Percentiles rank a stretch among this genome's conserved stretches.
phyloP scores from a whole-genome alignment of 345 rosid species.

The Eucalyptus lansdowneana region DNA sequence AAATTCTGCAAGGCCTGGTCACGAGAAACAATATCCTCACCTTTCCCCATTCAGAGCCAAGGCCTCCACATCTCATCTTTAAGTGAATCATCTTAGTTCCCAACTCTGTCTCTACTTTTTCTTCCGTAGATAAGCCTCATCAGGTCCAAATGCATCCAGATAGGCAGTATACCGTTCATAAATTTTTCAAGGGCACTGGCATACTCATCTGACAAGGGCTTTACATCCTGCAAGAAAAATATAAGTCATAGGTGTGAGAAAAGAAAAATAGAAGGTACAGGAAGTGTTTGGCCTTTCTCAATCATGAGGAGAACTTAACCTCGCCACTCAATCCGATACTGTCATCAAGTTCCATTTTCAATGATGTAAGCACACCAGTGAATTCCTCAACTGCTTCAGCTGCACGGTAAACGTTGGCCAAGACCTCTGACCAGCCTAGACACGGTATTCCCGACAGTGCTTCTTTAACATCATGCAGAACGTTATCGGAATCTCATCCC shows the following conservation, averaged over 20 bases:
- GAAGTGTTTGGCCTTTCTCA: neutral
- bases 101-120: slow-evolving; percentile 88
- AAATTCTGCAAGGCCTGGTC: neutral
- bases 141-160: slow-evolving; percentile 64
- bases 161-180: slow-evolving; percentile 55
- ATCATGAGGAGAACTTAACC: slow-evolving; percentile 20
- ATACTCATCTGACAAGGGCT: slow-evolving; percentile 43
- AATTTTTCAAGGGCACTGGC: slow-evolving; percentile 36
- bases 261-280: neutral
- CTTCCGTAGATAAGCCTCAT: slow-evolving; percentile 65
- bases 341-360: slow-evolving; percentile 89
- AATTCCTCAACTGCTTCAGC: slow-evolving; percentile 94
- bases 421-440: slow-evolving; percentile 63
- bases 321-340: slow-evolving; percentile 81
- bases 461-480: slow-evolving; percentile 36
- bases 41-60: slow-evolving; percentile 92
- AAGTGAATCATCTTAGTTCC: slow-evolving; percentile 92
- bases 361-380: slow-evolving; percentile 46
- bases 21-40: slow-evolving; percentile 15
- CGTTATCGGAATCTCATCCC: slow-evolving; percentile 55
- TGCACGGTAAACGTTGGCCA: slow-evolving; percentile 57
- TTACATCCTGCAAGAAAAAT: slow-evolving; percentile 44
- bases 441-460: slow-evolving; percentile 46
- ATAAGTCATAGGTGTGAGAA: neutral
- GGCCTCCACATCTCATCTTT: slow-evolving; percentile 95